phyloP scores from a whole-genome alignment of 2,329 filamentous ascomycete genomes.

The Claviceps lovelessii region DNA sequence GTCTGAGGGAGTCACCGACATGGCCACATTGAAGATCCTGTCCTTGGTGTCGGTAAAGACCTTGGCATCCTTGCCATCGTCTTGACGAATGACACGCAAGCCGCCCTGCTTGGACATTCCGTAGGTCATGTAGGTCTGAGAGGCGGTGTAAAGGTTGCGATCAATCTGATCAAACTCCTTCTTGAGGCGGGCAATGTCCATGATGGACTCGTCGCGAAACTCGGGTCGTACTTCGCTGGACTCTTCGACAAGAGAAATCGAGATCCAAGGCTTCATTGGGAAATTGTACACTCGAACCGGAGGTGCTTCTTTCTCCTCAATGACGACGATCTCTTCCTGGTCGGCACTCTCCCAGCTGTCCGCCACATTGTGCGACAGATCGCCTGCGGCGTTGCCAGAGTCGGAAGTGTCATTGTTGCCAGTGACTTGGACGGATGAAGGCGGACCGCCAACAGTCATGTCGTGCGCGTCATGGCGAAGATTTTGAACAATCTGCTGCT shows the following conservation, averaged over 20 bases:
- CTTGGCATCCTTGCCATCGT: slow-evolving; percentile 81
- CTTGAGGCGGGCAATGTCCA: slow-evolving; percentile 88
- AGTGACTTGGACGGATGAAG: slow-evolving; percentile 24
- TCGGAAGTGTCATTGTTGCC: slow-evolving; percentile 35
- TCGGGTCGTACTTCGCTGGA: slow-evolving; percentile 41
- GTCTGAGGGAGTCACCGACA: slow-evolving; percentile 54
- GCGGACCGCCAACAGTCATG: slow-evolving; percentile 26
- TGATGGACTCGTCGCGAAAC: slow-evolving; percentile 66
- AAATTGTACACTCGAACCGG: slow-evolving; percentile 83
- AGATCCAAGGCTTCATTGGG: slow-evolving; percentile 90
- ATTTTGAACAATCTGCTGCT: slow-evolving; percentile 8
- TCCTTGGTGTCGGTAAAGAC: slow-evolving; percentile 85
- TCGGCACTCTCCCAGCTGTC: slow-evolving; percentile 89
- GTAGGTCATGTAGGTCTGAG: slow-evolving; percentile 83
- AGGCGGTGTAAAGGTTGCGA: slow-evolving; percentile 79
- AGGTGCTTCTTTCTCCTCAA: slow-evolving; percentile 50
- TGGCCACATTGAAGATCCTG: slow-evolving; percentile 84
- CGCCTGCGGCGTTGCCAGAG: slow-evolving; percentile 34
- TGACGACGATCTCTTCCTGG: slow-evolving; percentile 48
- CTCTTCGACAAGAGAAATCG: slow-evolving; percentile 58
- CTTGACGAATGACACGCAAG: slow-evolving; percentile 83
- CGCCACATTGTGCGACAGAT: slow-evolving; percentile 48
- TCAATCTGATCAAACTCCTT: slow-evolving; percentile 98
- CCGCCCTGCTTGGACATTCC: slow-evolving; percentile 88
- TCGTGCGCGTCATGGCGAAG: slow-evolving; percentile 38